These are phyloP conservation scores for Alternaria postmessia DNA, from an alignment of 2,329 filamentous ascomycete species.

Conservation along the genomic window DNA sequence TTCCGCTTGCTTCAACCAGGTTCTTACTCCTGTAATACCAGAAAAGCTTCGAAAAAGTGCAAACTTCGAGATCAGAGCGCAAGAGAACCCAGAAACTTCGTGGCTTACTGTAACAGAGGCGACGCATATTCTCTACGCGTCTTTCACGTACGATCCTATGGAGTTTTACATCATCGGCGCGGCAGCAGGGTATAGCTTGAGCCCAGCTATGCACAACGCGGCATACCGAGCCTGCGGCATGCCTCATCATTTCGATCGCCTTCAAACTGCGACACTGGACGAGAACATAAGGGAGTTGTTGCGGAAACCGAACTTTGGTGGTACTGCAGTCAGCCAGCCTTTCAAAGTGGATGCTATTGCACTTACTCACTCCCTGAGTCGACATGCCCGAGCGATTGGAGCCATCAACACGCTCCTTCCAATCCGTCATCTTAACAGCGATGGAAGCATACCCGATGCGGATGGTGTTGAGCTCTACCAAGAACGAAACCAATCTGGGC, in stretches of 20 bases:
- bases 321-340: conserved; percentile 74
- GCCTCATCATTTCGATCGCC: conserved; percentile 70
- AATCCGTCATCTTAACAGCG: conserved; percentile 65
- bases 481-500: conserved; percentile 69
- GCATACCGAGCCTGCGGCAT: conserved; percentile 73
- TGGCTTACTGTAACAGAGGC: conserved; percentile 68
- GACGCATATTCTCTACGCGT: conserved; percentile 70
- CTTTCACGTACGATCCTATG: conserved; percentile 72
- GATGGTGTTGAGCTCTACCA: conserved; percentile 60
- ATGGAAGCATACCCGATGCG: conserved; percentile 65
- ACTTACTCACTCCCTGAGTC: conserved; percentile 70
- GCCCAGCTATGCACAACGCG: conserved; percentile 78
- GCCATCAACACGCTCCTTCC: conserved; percentile 80
- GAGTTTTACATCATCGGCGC: conserved; percentile 78
- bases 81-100: conserved; percentile 52
- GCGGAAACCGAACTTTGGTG: conserved; percentile 72
- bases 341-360: conserved; percentile 76
- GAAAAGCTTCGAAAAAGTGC: conserved; percentile 52
- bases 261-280: conserved; percentile 67
- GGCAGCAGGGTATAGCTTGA: conserved; percentile 76
- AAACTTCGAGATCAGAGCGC: conserved; percentile 49
- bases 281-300: conserved; percentile 66
- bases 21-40: conserved; percentile 69
- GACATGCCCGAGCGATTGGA: conserved; percentile 76
- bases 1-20: conserved; percentile 72